Conservation (phyloP, 805 yeast genomes). For the Schwanniomyces pseudopolymorphus region DNA sequence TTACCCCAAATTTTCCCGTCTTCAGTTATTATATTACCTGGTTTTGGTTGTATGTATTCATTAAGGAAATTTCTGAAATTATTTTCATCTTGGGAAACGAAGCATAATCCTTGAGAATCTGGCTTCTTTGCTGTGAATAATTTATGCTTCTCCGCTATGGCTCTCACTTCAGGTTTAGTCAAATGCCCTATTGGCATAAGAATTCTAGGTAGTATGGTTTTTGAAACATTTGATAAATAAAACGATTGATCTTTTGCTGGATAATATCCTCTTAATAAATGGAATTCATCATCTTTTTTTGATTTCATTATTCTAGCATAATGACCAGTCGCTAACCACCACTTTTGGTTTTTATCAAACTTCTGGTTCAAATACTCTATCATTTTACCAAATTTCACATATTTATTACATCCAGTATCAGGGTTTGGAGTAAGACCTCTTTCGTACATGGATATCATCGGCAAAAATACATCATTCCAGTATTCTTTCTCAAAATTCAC, state of each 20-base stretch:
- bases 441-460: constrained; percentile 77
- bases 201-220: constrained; percentile 42
- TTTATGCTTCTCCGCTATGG: constrained; percentile 53
- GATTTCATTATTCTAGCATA: constrained; percentile 56
- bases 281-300: constrained; percentile 28
- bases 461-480: constrained; percentile 90
- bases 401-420: constrained; percentile 82
- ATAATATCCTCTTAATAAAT: constrained; percentile 59
- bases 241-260: constrained; percentile 84
- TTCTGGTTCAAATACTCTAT: constrained; percentile 49
- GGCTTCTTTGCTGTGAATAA: constrained; percentile 74
- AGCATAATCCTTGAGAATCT: constrained; percentile 94
- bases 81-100: constrained; percentile 65
- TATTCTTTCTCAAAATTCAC: constrained; percentile 88
- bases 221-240: constrained; percentile 71
- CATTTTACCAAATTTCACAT: constrained; percentile 84
- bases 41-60: constrained; percentile 69
- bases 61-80: constrained; percentile 69
- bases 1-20: constrained; percentile 75
- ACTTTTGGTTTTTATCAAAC: constrained; percentile 23
- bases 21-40: constrained; percentile 78
- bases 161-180: constrained; percentile 71
- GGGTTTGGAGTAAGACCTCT: constrained; percentile 91
- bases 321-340: constrained; percentile 87
- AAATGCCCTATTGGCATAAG: constrained; percentile 82